These are phyloP conservation scores for Taphrina wiesneri DNA, from an alignment of 1,139 yeast genomes.

Conservation along the genomic window DNA sequence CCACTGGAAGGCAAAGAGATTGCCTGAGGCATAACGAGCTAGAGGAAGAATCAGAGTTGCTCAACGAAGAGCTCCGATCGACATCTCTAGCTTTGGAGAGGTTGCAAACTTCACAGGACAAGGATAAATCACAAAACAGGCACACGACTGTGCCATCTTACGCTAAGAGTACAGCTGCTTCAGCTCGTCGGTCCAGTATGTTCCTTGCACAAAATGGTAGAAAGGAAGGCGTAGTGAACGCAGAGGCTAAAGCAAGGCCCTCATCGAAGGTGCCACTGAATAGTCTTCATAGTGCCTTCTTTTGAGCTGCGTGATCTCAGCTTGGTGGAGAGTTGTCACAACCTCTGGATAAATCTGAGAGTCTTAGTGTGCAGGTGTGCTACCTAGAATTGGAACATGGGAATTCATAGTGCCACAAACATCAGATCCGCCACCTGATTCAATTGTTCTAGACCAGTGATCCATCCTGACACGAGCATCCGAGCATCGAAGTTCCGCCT, in stretches of 20 bases:
- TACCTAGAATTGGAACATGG: background rate
- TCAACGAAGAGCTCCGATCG: background rate
- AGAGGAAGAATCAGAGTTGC: background rate
- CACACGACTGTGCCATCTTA: conserved; percentile 6
- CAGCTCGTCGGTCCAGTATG: conserved; percentile 4
- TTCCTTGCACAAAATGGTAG: background rate
- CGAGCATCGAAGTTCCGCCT: no score
- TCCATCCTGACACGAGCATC: no score
- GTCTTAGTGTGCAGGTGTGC: no score
- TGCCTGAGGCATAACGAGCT: background rate
- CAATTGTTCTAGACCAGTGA: background rate
- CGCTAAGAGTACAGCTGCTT: conserved; percentile 23
- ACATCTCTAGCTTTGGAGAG: background rate
- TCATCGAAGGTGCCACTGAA: background rate
- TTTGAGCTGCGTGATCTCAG: background rate
- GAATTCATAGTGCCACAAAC: background rate
- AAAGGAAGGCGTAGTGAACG: background rate
- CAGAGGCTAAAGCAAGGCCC: background rate
- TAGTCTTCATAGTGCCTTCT: background rate
- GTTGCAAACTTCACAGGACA: background rate
- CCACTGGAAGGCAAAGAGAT: background rate
- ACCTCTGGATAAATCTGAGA: no score
- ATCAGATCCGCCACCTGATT: conserved; percentile 5
- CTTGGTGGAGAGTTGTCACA: no score
- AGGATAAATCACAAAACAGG: background rate